Conservation (phyloP, 2,329 filamentous ascomycete genomes). For the Ceratocystis albifundus region DNA sequence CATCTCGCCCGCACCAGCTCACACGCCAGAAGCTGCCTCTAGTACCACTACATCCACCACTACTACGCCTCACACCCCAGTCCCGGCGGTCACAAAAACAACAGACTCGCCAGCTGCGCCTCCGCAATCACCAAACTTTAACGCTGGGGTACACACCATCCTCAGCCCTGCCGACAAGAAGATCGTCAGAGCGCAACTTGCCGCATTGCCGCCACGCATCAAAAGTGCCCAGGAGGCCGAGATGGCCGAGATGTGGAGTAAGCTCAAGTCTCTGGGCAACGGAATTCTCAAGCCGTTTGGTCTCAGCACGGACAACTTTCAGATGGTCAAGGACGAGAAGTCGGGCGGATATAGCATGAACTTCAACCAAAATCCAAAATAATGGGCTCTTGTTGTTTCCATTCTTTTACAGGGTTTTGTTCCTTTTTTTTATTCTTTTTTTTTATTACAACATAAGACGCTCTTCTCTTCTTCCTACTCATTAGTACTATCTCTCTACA, state of each 20-base stretch:
- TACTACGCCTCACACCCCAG: neutral
- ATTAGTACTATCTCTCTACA: too few species aligned
- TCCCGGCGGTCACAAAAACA: neutral
- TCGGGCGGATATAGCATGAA: constrained; percentile 92
- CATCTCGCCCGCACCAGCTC: constrained; percentile 20
- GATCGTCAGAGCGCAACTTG: constrained; percentile 55
- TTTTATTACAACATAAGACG: neutral
- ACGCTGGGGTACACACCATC: constrained; percentile 29
- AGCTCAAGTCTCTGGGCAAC: constrained; percentile 85
- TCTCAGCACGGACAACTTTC: constrained; percentile 84
- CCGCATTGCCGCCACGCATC: constrained; percentile 52
- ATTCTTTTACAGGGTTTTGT: neutral
- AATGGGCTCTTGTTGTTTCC: neutral
- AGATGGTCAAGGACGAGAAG: constrained; percentile 82
- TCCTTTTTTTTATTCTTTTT: neutral
- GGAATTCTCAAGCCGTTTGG: constrained; percentile 88
- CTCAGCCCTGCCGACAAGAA: constrained; percentile 55
- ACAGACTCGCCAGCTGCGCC: neutral
- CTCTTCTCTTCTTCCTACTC: neutral
- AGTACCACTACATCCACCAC: neutral
- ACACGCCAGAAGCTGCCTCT: constrained; percentile 32
- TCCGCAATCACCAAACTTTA: neutral
- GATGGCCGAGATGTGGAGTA: constrained; percentile 95
- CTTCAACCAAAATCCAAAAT: constrained; percentile 41
- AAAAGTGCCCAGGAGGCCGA: constrained; percentile 75